A percentile compares a stretch with the other conserved stretches of the same genome.
phyloP scores from a whole-genome alignment of 805 yeast genomes.

The Yamadazyma scolyti region DNA sequence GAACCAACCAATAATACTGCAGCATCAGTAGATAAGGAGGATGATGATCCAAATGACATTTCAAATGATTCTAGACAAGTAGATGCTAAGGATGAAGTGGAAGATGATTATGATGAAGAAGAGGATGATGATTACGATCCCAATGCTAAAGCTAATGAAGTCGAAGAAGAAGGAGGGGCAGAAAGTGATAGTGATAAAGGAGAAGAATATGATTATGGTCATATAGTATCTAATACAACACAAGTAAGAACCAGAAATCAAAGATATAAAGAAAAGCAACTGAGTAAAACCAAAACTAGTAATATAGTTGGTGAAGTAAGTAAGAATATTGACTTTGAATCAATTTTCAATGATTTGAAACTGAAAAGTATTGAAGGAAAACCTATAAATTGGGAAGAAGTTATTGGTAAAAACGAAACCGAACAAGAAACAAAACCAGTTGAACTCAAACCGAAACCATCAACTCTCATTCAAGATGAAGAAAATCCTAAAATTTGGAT shows the following conservation, averaged over 20 bases:
- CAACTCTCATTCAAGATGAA: slow-evolving; percentile 1
- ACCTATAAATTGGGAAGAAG: slow-evolving; percentile 9
- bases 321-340: slow-evolving; percentile 25
- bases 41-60: slow-evolving; percentile 12
- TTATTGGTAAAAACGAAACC: slow-evolving; percentile 1
- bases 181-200: slow-evolving; percentile 33
- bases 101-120: slow-evolving; percentile 21
- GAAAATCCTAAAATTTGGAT: slow-evolving; percentile 60
- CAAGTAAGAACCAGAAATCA: slow-evolving; percentile 70
- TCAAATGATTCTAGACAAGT: slow-evolving; percentile 21
- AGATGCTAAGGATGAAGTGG: slow-evolving; percentile 22
- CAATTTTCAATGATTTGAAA: slow-evolving; percentile 23
- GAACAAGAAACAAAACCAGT: slow-evolving; percentile 3
- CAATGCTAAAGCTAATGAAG: slow-evolving; percentile 14
- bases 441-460: slow-evolving; percentile 5
- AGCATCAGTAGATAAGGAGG: neutral
- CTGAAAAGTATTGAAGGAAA: slow-evolving; percentile 12
- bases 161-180: slow-evolving; percentile 16
- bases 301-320: slow-evolving; percentile 8
- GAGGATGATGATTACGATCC: slow-evolving; percentile 34
- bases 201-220: slow-evolving; percentile 40
- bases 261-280: slow-evolving; percentile 37
- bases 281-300: neutral
- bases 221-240: slow-evolving; percentile 51
- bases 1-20: no score